Percentiles rank a stretch among this genome's conserved stretches.
phyloP scores from a whole-genome alignment of 208 protist genomes.

The Acanthamoeba triangularis region DNA sequence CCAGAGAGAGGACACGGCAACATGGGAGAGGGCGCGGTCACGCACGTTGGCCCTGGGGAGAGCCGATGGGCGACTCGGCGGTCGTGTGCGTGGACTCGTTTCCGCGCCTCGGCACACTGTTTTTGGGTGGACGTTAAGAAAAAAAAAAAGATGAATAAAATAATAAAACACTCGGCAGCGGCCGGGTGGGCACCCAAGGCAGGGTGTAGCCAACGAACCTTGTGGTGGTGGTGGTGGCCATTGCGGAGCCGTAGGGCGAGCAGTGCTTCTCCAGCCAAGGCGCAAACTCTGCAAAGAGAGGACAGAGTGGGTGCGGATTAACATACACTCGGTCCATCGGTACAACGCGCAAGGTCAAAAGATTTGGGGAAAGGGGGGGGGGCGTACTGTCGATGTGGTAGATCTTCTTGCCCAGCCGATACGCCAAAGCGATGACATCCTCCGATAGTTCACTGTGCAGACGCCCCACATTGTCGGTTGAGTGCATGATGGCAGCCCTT shows the following conservation, averaged over 20 bases:
- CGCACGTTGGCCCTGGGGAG: slow-evolving; percentile 28
- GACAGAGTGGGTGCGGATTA: not conserved
- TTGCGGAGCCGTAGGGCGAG: not conserved
- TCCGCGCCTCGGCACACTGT: not conserved
- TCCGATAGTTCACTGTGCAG: not conserved
- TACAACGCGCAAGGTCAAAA: not conserved
- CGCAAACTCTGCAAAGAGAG: slow-evolving; percentile 12
- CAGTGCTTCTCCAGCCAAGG: slow-evolving; percentile 58
- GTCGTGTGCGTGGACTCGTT: slow-evolving; percentile 57
- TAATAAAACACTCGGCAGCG: not conserved
- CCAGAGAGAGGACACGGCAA: not conserved
- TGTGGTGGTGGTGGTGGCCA: not conserved
- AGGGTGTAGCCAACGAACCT: not conserved
- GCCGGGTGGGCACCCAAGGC: not conserved
- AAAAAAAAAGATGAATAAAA: not conserved
- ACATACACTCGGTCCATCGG: not conserved
- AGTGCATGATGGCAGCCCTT: too few relatives aligned
- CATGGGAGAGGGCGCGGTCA: not conserved
- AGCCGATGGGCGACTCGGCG: slow-evolving; percentile 34
- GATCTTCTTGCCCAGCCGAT: slow-evolving; percentile 62
- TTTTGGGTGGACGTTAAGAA: too few relatives aligned
- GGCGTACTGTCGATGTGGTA: slow-evolving; percentile 54
- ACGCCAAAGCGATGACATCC: slow-evolving; percentile 30
- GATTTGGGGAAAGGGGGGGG: not conserved
- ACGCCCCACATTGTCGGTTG: not conserved